Evolutionary conservation across 495 filamentous ascomycete genomes (phyloP), one percentile per base, ranked within the genome.

Genomic region (Cladorrhinum samala): DNA sequence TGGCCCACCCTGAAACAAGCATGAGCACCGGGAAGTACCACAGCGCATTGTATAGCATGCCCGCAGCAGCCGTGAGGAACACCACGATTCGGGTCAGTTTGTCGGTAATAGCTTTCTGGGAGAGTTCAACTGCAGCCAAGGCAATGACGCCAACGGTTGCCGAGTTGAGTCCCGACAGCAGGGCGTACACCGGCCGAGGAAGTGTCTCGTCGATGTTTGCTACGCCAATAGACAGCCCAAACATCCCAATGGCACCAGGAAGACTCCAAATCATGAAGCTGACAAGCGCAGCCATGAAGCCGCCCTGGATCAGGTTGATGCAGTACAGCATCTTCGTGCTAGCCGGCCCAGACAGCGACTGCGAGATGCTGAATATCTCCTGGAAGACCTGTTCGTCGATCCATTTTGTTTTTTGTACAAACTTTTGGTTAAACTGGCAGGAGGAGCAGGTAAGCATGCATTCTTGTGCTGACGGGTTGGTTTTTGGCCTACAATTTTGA

Each of bases 1-100:
- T 83, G 0, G 70, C 67, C 25, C 83, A 70, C 0, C 82, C 87
- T 13, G 71, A 69, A 1, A 66, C 24, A 9, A 83, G 50, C 77
- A 92, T 85, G 8, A 94, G 59, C 1, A 87, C 63, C 0, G 89
- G 89, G 56, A 91, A 92, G 60, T 90, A 94, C 89, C 87, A 94
- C 0, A 91, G 68, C 0, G 87, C 81, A 50, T 81, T 89, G 56
- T 92, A 91, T 39, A 85, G 76, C 65, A 92, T 68, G 5, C 87
- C 89, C 0, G 84, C 85, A 2, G 77, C 72, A 18, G 72, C 89
- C 14, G 79, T 80, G n/a, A 88, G 60, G 50, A 89, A 82, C 1
- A 94, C 81, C 1, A 91, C 57, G 11, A 87, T 72, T 1, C 88
- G 69, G 0, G 87, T 84, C 24, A 91, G 36, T 45, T 73, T 76